Evolutionary conservation across 768 basidiomycete species (phyloP).

Genomic region (Collybia mongolica): DNA sequence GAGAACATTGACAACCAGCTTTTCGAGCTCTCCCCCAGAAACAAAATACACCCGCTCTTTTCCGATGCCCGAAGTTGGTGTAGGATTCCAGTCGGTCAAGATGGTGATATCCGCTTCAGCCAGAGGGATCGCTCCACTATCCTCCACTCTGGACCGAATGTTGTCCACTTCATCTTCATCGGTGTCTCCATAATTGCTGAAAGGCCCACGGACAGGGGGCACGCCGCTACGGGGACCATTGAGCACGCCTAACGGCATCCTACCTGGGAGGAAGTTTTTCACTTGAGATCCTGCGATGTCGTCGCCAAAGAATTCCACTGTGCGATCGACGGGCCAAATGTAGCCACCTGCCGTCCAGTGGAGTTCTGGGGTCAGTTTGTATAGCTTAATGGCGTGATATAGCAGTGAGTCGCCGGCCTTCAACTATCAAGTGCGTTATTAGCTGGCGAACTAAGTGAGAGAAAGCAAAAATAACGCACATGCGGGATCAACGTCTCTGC

Average conservation of each 20-base stretch:
- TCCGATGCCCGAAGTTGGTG: slow-evolving; percentile 42
- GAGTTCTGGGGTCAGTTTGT: slow-evolving; percentile 71
- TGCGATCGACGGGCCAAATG: slow-evolving; percentile 73
- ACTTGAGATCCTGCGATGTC: slow-evolving; percentile 23
- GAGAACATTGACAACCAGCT: slow-evolving; percentile 73
- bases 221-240: slow-evolving; percentile 20
- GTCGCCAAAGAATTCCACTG: slow-evolving; percentile 61
- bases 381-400: slow-evolving; percentile 75
- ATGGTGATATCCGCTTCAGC: slow-evolving; percentile 61
- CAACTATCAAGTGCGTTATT: slow-evolving; percentile 39
- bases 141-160: slow-evolving; percentile 56
- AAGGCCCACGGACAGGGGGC: slow-evolving; percentile 42
- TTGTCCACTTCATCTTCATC: slow-evolving; percentile 33
- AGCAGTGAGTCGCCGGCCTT: slow-evolving; percentile 76
- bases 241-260: slow-evolving; percentile 19
- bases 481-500: slow-evolving; percentile 71
- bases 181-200: slow-evolving; percentile 27
- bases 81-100: slow-evolving; percentile 34
- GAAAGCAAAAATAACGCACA: slow-evolving; percentile 41
- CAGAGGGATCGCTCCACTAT: slow-evolving; percentile 66
- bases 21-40: slow-evolving; percentile 64
- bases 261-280: slow-evolving; percentile 14
- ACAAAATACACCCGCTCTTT: slow-evolving; percentile 73
- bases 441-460: not conserved
- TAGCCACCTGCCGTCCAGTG: slow-evolving; percentile 84